A percentile compares a stretch with the other conserved stretches of the same genome.
These are phyloP conservation scores for Coemansia erecta DNA, from an alignment of 192 early-diverging fungal genomes.

Conservation along the genomic window DNA sequence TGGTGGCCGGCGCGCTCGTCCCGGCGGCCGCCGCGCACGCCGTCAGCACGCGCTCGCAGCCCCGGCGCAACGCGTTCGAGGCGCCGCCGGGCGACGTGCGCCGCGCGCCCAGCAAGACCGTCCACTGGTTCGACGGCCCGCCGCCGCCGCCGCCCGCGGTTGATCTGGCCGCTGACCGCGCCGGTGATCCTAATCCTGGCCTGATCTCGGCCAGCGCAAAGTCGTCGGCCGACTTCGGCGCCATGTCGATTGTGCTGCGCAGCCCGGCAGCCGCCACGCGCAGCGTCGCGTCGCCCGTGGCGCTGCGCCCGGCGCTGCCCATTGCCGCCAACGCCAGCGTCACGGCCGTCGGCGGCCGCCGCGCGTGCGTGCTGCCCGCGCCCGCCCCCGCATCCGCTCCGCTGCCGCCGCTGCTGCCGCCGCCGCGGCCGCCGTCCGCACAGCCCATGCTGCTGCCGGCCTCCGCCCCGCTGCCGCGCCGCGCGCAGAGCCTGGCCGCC, in stretches of 20 bases:
- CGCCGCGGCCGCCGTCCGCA: too few relatives aligned
- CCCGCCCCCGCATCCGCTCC: neutral
- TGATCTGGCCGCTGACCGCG: neutral
- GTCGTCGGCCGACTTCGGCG: conserved; percentile 25
- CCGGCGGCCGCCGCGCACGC: neutral
- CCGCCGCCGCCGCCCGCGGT: neutral
- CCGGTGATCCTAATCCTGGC: neutral
- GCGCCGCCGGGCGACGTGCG: neutral
- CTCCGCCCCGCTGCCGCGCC: too few relatives aligned
- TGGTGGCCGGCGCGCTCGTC: conserved; percentile 16
- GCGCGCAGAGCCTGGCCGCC: too few relatives aligned
- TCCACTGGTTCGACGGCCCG: conserved; percentile 34
- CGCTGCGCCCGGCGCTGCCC: too few relatives aligned
- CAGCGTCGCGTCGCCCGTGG: conserved; percentile 17
- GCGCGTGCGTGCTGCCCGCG: neutral
- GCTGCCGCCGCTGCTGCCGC: conserved; percentile 5
- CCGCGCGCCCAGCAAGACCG: conserved; percentile 19
- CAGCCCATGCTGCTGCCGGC: too few relatives aligned
- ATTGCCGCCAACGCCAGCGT: conserved; percentile 31
- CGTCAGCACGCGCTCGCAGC: neutral
- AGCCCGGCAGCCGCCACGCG: conserved; percentile 28
- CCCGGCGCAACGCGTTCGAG: conserved; percentile 5
- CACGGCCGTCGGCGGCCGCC: conserved; percentile 38
- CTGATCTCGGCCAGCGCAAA: conserved; percentile 20
- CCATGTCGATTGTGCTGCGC: conserved; percentile 47